These are phyloP conservation scores for Crotalaria pallida DNA, from an alignment of 306 rosid genomes.

Conservation along the genomic window DNA sequence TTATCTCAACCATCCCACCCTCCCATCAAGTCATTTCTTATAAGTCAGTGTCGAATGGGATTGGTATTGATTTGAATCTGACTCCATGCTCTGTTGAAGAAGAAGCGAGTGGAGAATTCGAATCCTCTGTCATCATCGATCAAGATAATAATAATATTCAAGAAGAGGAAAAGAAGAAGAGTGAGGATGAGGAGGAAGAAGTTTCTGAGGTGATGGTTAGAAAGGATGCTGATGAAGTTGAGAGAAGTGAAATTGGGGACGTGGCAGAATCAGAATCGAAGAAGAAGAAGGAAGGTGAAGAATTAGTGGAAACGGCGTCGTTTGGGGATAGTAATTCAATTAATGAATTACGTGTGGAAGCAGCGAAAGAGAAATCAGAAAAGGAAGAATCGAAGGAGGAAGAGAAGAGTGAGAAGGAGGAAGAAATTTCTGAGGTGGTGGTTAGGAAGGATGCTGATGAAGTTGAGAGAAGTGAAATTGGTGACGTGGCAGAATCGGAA, in stretches of 20 bases:
- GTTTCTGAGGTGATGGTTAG: slow-evolving; percentile 13
- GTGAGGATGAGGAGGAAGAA: neutral
- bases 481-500: slow-evolving; percentile 1
- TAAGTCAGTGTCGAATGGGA: neutral
- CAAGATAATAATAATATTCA: neutral
- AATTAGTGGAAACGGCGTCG: slow-evolving; percentile 22
- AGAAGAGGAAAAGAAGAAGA: neutral
- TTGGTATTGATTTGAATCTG: slow-evolving; percentile 34
- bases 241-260: neutral
- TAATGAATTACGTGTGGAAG: no score
- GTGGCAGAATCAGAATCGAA: neutral
- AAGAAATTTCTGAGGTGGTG: slow-evolving; percentile 9
- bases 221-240: neutral
- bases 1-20: slow-evolving; percentile 38
- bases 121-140: neutral
- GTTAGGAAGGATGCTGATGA: neutral
- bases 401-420: neutral
- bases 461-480: neutral
- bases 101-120: slow-evolving; percentile 9
- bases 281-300: neutral
- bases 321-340: slow-evolving; percentile 20
- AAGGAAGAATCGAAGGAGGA: slow-evolving; percentile 27
- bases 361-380: slow-evolving; percentile 34
- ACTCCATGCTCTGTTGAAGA: neutral
- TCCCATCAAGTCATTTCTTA: neutral